phyloP scores from a whole-genome alignment of 257 asterid species.

The Forsythia suspensa region DNA sequence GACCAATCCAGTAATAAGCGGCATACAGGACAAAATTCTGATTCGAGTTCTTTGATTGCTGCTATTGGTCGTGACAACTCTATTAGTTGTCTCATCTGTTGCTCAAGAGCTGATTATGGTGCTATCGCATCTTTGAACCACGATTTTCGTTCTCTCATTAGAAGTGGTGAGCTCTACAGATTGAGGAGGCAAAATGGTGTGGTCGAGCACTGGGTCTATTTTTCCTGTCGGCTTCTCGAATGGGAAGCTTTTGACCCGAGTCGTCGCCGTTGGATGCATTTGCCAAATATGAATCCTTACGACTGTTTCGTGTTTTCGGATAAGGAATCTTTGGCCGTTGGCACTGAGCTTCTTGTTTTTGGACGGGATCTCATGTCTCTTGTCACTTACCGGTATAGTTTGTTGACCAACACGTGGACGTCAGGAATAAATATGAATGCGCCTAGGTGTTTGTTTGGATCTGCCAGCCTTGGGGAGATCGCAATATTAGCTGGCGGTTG shows the following conservation, averaged over 20 bases:
- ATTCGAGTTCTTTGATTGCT: constrained; percentile 30
- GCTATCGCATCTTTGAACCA: constrained; percentile 31
- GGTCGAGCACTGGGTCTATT: constrained; percentile 44
- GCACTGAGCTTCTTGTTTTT: constrained; percentile 46
- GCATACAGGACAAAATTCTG: constrained; percentile 19
- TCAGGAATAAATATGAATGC: constrained; percentile 26
- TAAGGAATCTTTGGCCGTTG: constrained; percentile 46
- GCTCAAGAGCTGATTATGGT: constrained; percentile 35
- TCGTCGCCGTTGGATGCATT: constrained; percentile 34
- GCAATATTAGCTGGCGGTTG: constrained; percentile 90
- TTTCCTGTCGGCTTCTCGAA: constrained; percentile 35
- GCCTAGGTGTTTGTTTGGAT: constrained; percentile 58
- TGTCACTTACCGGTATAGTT: constrained; percentile 33
- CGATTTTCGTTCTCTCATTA: constrained; percentile 38
- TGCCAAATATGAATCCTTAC: constrained; percentile 31
- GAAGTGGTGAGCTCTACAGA: constrained; percentile 35
- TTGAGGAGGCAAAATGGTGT: constrained; percentile 33
- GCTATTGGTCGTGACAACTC: constrained; percentile 41
- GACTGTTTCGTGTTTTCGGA: constrained; percentile 43
- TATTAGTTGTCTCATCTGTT: constrained; percentile 27
- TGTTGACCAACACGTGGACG: constrained; percentile 38
- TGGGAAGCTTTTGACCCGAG: constrained; percentile 50
- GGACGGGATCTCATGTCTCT: constrained; percentile 34
- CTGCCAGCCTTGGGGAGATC: constrained; percentile 75
- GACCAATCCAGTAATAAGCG: constrained; percentile 17